A percentile compares a stretch with the other conserved stretches of the same genome.
phyloP scores from a whole-genome alignment of 2,329 filamentous ascomycete genomes.

The Chaetomiaceae sp. region DNA sequence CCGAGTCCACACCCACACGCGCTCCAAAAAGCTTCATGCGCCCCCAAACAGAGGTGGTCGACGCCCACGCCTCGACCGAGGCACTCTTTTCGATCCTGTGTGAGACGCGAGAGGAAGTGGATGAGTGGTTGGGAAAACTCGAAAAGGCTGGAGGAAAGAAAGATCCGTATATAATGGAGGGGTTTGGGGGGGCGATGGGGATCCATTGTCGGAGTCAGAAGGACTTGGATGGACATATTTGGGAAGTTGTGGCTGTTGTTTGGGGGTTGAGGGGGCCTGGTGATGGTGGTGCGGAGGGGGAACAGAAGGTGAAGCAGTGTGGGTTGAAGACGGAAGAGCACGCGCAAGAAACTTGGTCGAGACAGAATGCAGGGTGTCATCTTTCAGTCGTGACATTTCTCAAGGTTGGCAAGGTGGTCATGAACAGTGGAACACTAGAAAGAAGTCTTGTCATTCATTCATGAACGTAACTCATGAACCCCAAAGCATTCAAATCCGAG shows the following conservation, averaged over 20 bases:
- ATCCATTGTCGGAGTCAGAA: constrained; percentile 17
- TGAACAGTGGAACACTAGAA: no score
- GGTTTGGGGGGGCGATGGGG: constrained; percentile 8
- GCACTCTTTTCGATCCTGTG: constrained; percentile 6
- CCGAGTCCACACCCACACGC: constrained; percentile 9
- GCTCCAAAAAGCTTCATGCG: constrained; percentile 13
- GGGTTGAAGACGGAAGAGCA: not conserved
- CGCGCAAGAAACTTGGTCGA: no score
- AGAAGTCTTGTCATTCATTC: no score
- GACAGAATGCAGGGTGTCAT: no score
- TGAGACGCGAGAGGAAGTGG: constrained; percentile 4
- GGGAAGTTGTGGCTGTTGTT: constrained; percentile 8
- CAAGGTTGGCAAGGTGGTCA: no score
- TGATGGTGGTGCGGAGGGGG: not conserved
- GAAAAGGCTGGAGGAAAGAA: constrained; percentile 10
- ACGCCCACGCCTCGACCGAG: constrained; percentile 7
- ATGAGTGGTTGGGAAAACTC: constrained; percentile 4
- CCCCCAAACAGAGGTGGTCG: not conserved
- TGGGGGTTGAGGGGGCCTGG: not conserved
- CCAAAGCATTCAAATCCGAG: no score
- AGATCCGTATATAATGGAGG: constrained; percentile 14
- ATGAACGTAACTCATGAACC: no score
- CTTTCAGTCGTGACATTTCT: no score
- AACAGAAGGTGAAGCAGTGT: not conserved
- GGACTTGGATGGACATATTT: constrained; percentile 18